Base-by-base conservation (phyloP, 352 stramenopile genomes). In the Phytophthora hibernalis region DNA sequence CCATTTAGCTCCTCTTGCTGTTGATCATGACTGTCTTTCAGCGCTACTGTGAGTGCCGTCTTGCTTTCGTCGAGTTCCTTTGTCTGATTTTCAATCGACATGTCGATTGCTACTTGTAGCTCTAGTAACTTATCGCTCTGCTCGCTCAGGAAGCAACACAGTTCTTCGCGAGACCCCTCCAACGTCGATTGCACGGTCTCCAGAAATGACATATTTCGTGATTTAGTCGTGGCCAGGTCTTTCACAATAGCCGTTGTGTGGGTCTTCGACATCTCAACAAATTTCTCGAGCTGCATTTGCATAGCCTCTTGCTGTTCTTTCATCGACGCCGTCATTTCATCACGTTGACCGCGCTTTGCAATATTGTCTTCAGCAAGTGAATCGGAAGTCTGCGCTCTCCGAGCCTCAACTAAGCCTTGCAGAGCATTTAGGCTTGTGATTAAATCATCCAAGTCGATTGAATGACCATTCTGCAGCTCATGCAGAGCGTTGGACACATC, bases 101-200 rank as follows among this genome's bases (percentile, higher is more conserved):
- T 74, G 28, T 84, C 74, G 15, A 89, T 82, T 33, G 66, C 53
- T 3, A 71, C 59, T 54, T 89, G 76, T 7, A 87, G 51, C 44
- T 85, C 73, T 18, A 82, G 26, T 59, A 89, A 53, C 28, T 80
- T 80, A 44, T 83, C 51, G 56, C 66, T 79, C 37, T 87, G 78
- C 28, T 82, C 77, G 7, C 31, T 64, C 9, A 89, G 22, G 26
- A 89, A 89, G 31, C 40, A 65, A 20, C 53, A 54, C 47, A 80
- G 57, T 38, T 85, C 73, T 21, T 51, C 54, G 5, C 77, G 75
- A 31, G 80, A 82, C 7, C 24, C 40, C 3, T 72, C 54, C 8
- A 85, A 28, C 26, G 59, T 55, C 8, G 68, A 54, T 31, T 79
- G 64, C 2, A 85, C 47, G 18, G 47, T 68, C 40, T 80, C 64